Evolutionary conservation across 352 stramenopile genomes (phyloP), one percentile per base, ranked within the genome.

Genomic region (Globisporangium acanthophoron): DNA sequence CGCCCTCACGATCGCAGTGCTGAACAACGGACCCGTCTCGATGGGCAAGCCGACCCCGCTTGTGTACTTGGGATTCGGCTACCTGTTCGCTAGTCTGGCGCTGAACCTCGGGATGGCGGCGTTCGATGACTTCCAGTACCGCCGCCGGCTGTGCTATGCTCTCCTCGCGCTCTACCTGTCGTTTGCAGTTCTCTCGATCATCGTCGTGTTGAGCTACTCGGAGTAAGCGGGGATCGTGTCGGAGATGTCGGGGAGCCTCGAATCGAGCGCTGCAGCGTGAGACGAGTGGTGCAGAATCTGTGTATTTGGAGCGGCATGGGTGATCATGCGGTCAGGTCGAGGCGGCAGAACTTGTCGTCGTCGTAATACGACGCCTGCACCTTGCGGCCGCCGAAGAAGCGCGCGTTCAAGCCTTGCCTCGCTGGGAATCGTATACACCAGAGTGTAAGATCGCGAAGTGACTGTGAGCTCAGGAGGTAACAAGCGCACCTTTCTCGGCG

Each of bases 301-400:
- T n/a, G 13, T 3, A 24, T 11, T 39, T 21, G 9, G 39, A 43
- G 41, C 16, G 27, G 39, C 8, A 16, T 37, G 31, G 9, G 15
- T 40, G 16, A 51, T 56, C 74, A 75, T 20, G 51, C 67, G 18
- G 61, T 74, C 16, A 96, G 62, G 41, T 96, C 73, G 51, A 75
- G 73, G 33, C 71, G 61, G 5, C 76, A 66, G 53, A 96, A 96
- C 56, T 79, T 90, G 29, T 56, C 62, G 20, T 96, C 88, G 47
- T 96, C 86, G 60, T 87, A 97, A 37, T 87, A 87, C 29, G 66
- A 62, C 5, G 89, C 90, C 51, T 80, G 74, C 5, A 97, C 85
- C 39, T 92, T 87, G 13, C 90, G 76, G 41, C 90, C 90, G 54
- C 80, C 90, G 67, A 97, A 97, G 68, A 95, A 97, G 33, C 90